Percentiles rank a stretch among this genome's conserved stretches.
Conservation (phyloP, 805 yeast genomes). For the Saccharomycopsis lassenensis region DNA sequence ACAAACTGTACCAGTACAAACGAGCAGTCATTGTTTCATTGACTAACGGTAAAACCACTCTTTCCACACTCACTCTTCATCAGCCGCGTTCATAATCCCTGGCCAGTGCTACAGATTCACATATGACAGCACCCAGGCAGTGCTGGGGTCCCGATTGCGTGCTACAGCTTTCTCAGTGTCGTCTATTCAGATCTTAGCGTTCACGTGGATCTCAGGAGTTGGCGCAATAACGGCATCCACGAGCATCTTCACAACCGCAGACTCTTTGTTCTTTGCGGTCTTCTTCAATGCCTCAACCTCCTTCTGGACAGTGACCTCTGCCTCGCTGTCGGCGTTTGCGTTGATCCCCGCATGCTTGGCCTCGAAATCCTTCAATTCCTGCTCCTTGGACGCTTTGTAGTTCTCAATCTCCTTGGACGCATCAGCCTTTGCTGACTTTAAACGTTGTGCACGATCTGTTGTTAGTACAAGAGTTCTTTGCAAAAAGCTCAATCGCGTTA, state of each 20-base stretch:
- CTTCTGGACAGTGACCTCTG: constrained; percentile 58
- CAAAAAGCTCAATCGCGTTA: too few species aligned
- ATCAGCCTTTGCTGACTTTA: constrained; percentile 90
- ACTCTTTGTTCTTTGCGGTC: constrained; percentile 51
- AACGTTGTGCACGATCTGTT: constrained; percentile 65
- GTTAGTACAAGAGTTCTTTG: too few species aligned
- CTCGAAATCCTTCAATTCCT: constrained; percentile 66
- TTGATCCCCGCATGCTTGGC: constrained; percentile 65
- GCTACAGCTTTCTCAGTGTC: too few species aligned
- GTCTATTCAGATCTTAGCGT: constrained; percentile 33
- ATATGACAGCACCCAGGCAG: too few species aligned
- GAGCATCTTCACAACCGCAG: constrained; percentile 60
- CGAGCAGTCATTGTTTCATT: too few species aligned
- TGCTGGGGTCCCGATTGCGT: too few species aligned
- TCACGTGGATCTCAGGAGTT: constrained; percentile 72
- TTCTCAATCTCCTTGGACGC: constrained; percentile 83
- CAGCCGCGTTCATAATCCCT: too few species aligned
- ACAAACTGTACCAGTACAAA: too few species aligned
- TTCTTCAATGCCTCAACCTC: constrained; percentile 63
- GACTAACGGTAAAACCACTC: too few species aligned
- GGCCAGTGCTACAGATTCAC: too few species aligned
- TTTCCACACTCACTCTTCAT: too few species aligned
- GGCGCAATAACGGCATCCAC: constrained; percentile 74
- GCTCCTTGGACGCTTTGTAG: constrained; percentile 76
- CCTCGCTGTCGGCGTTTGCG: constrained; percentile 66